Evolutionary conservation across 441 rosid species (phyloP).

Genomic region (Euphorbia schlechtendalii): DNA sequence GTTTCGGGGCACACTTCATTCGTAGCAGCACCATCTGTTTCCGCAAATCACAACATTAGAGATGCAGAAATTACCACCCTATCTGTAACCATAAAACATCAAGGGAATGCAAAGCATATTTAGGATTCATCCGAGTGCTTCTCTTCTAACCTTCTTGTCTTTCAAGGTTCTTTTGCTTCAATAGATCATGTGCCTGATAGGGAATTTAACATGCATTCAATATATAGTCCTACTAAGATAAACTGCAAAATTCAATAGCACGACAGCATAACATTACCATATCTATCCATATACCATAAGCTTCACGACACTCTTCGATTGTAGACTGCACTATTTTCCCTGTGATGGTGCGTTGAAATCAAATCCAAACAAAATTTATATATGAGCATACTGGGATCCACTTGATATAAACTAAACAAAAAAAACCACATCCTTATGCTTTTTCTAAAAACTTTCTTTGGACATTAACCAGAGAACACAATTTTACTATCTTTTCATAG

Average conservation of each 20-base stretch:
- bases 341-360: constrained; percentile 24
- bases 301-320: constrained; percentile 81
- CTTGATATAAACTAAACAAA: neutral
- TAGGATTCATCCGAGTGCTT: constrained; percentile 2
- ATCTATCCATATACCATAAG: constrained; percentile 63
- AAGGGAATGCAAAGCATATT: neutral
- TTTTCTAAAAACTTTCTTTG: neutral
- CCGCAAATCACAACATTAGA: constrained; percentile 19
- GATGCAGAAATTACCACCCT: neutral
- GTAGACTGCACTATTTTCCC: constrained; percentile 92
- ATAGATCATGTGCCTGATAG: constrained; percentile 64
- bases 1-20: constrained; percentile 23
- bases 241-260: constrained; percentile 12
- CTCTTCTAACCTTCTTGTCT: constrained; percentile 52
- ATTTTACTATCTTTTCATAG: neutral
- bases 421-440: neutral
- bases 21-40: constrained; percentile 22
- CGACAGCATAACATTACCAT: constrained; percentile 38
- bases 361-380: constrained; percentile 9
- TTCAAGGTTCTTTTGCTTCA: constrained; percentile 67
- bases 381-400: neutral
- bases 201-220: neutral
- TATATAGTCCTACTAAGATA: constrained; percentile 6
- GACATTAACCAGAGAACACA: neutral
- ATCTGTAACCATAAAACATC: constrained; percentile 1